Base-by-base conservation (phyloP, 768 basidiomycete genomes). In the Cubamyces sp. region DNA sequence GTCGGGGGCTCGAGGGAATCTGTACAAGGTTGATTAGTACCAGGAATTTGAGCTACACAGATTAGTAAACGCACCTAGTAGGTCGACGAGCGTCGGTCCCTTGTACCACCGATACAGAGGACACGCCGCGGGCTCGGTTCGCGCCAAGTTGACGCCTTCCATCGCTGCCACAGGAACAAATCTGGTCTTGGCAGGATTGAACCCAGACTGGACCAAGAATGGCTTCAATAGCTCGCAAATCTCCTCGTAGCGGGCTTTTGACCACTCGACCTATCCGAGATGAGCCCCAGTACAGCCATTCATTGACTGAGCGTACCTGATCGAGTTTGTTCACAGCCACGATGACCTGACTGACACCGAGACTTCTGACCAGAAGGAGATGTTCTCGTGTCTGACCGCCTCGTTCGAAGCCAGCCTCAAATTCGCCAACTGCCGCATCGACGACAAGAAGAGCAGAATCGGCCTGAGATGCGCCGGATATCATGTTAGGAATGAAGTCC, bases 401-500 rank as follows among this genome's bases (percentile, higher is more conserved):
- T 18, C 90, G 82, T 39, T 92, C 90, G 69, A 98, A 99, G 3
- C 96, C 96, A 23, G 93, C 88, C 74, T 99, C 97, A 66, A 99
- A 99, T 71, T 96, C 95, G 19, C 96, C 96, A 1, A 81, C 86
- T 5, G 88, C 81, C 1, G 95, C 88, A 73, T 97, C 97, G 26
- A 99, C 87, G 3, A 98, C 96, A 21, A 98, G 85, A 8, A 98
- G 75, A 0, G 97, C 94, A 49, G 93, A 93, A 67, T 98, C 97
- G 0, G 96, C 97, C 74, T 98, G 97, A 2, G 96, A 88, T 7
- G 97, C 96, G 1, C 97, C 97, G 0, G 96, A 98, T 54, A 99
- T 99, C 96, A 98, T 98, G 72, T 98, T 98, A 1, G 97, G 97
- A 64, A 99, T 91, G 69, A 98, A 98, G 71, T 99, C 97, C 66